Evolutionary conservation across 2,329 filamentous ascomycete species (phyloP).

Genomic region (Diaporthe humulicola): DNA sequence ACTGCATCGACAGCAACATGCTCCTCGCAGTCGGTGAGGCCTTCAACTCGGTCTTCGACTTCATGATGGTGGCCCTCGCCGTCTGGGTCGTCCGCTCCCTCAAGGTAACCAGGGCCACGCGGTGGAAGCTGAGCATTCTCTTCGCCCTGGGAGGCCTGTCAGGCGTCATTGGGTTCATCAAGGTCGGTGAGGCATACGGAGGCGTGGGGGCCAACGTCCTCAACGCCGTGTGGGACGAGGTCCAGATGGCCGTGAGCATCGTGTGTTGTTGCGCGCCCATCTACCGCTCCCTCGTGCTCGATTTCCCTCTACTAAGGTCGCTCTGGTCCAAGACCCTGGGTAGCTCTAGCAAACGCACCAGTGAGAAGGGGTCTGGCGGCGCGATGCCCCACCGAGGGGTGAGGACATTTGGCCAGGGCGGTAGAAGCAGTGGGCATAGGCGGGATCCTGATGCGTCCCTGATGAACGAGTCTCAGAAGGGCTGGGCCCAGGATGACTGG

Average conservation of each 20-base stretch:
- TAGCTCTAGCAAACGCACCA: neutral
- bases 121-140: conserved; percentile 11
- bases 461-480: neutral
- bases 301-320: neutral
- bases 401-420: neutral
- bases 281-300: conserved; percentile 1
- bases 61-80: neutral
- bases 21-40: neutral
- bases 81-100: conserved; percentile 5
- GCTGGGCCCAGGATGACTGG: neutral
- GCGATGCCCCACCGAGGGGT: neutral
- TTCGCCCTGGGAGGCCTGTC: conserved; percentile 36
- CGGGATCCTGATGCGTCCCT: neutral
- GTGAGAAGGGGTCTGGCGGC: neutral
- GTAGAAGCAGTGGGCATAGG: neutral
- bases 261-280: conserved; percentile 40
- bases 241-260: conserved; percentile 39
- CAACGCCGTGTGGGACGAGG: conserved; percentile 34
- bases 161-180: conserved; percentile 36
- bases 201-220: conserved; percentile 27
- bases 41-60: conserved; percentile 3
- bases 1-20: conserved; percentile 6
- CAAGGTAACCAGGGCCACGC: neutral
- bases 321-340: neutral
- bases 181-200: conserved; percentile 34